Evolutionary conservation across 1,284 basidiomycete genomes (phyloP).

Genomic region (Microbotryum intermedium): DNA sequence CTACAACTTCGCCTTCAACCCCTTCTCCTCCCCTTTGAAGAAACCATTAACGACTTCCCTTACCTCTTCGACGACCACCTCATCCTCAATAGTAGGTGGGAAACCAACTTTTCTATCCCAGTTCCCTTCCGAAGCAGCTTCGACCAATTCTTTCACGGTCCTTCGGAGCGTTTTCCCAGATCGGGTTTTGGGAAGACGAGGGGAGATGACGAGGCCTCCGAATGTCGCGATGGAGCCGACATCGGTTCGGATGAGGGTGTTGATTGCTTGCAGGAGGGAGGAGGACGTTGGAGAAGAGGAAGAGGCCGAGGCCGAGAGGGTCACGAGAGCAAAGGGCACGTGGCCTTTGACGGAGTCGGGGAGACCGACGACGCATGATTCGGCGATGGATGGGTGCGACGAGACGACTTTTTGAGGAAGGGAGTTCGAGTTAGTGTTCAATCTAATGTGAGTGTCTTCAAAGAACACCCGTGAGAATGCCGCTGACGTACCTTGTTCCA

Average conservation of each 20-base stretch:
- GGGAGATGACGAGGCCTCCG: conserved; percentile 27
- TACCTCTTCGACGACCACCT: conserved; percentile 7
- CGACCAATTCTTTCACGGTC: conserved; percentile 12
- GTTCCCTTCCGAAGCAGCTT: conserved; percentile 6
- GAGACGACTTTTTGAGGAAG: conserved; percentile 6
- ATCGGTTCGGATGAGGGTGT: conserved; percentile 33
- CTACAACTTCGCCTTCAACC: conserved; percentile 4
- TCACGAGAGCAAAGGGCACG: conserved; percentile 36
- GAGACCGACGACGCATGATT: conserved; percentile 36
- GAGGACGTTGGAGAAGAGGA: conserved; percentile 15
- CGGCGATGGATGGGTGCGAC: conserved; percentile 9
- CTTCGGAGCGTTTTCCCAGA: conserved; percentile 33
- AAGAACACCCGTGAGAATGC: no score
- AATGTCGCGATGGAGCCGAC: conserved; percentile 35
- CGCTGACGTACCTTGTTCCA: conserved; percentile 31
- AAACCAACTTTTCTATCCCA: conserved; percentile 2
- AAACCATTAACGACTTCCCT: conserved; percentile 6
- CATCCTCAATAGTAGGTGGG: conserved; percentile 20
- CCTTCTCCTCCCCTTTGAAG: not conserved
- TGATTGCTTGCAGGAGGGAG: conserved; percentile 33
- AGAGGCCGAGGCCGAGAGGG: conserved; percentile 22
- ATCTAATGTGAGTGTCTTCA: no score
- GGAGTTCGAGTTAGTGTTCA: not conserved
- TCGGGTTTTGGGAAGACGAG: conserved; percentile 36
- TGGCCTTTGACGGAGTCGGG: conserved; percentile 36